phyloP scores from a whole-genome alignment of 2,329 filamentous ascomycete genomes.

The Diaporthe amygdali region DNA sequence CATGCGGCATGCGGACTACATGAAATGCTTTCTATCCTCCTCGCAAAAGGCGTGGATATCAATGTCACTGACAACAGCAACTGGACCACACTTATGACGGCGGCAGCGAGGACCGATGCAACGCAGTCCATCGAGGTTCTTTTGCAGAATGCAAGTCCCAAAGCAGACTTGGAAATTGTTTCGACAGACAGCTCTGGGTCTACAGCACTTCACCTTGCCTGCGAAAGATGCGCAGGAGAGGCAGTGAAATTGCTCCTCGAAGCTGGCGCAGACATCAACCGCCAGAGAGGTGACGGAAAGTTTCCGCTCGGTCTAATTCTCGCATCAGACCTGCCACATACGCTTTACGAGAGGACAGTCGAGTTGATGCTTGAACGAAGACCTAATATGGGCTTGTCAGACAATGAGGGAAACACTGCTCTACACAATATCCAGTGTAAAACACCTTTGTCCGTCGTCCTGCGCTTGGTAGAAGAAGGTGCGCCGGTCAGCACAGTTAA shows the following conservation, averaged over 20 bases:
- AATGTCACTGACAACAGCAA: not conserved
- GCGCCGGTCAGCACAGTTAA: not conserved
- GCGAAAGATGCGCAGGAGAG: accelerated
- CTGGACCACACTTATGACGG: not conserved
- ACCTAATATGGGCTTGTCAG: not conserved
- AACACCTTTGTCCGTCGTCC: not conserved
- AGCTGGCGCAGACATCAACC: not conserved
- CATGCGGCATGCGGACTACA: not conserved
- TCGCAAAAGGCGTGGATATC: not conserved
- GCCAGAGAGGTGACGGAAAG: not conserved
- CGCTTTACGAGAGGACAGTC: not conserved
- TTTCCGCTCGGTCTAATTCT: not conserved
- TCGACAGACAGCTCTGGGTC: accelerated
- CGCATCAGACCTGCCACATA: accelerated
- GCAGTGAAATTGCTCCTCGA: not conserved
- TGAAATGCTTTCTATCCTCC: not conserved
- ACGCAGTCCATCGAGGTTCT: not conserved
- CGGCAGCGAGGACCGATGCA: not conserved
- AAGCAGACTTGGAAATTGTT: not conserved
- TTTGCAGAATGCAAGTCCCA: not conserved
- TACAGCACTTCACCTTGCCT: not conserved
- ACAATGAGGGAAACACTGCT: not conserved
- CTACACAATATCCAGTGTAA: not conserved
- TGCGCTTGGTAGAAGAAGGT: not conserved
- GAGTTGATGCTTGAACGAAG: not conserved